Base-by-base conservation (phyloP, 805 yeast species). In the Kregervanrija delftensis region DNA sequence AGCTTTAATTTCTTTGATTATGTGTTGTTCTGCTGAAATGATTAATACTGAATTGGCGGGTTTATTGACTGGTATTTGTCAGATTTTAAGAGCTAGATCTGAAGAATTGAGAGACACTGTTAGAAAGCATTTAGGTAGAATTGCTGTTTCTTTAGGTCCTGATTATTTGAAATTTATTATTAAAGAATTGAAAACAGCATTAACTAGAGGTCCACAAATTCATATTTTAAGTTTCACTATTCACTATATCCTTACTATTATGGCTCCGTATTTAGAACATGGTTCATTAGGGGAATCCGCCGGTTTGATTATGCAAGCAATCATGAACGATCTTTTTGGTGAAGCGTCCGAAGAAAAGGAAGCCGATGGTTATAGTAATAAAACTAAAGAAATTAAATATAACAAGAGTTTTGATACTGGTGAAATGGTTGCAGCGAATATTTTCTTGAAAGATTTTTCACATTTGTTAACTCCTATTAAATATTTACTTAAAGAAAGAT, bases 251-350 rank as follows among this genome's bases (percentile, higher is more conserved):
- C 64, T 93, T 43, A 75, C 76, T 1, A 72, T 77, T 8, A 65
- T 86, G 51, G 48, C 52, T 4, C 49, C 48, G 6, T 37, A 47
- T 13, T 62, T 86, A 37, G 47, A 57, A 0, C 84, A 77, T 51
- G 95, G 96, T 8, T 95, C 86, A 47, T 66, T 91, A 37, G 93
- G 89, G 60, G 81, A 77, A 11, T 61, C 70, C 41, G 76, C 83
- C 4, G 66, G 67, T 2, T 54, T 83, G 44, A 65, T 90, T 11
- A 81, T 83, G 52, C 80, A 77, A 16, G 69, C 88, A 12, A 72
- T 90, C 16, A 91, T 91, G 96, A 96, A 89, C 57, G 96, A 91
- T 57, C 75, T 81, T 4, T 90, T 93, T 63, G 99, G 99, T 17
- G 76, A 83, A 9, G 86, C 96, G 3, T 95, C 96, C 33, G 84